phyloP scores from a whole-genome alignment of 352 stramenopile genomes.

The Phytophthora melonis region DNA sequence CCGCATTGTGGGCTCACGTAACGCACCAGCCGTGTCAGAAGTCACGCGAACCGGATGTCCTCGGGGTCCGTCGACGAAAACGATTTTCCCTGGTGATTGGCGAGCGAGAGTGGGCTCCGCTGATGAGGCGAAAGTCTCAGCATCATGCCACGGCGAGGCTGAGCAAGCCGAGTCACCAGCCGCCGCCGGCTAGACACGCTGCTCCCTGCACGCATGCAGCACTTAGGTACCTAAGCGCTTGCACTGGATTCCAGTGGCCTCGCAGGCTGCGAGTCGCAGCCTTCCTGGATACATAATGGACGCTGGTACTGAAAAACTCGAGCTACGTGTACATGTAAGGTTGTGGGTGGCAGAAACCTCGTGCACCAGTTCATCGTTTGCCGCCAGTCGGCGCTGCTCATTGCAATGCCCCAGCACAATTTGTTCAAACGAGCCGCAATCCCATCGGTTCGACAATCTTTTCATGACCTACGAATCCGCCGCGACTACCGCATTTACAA shows the following conservation, averaged over 20 bases:
- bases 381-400: no score
- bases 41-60: slow-evolving; percentile 14
- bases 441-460: not conserved
- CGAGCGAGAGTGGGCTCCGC: slow-evolving; percentile 12
- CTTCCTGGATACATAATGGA: no score
- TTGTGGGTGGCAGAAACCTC: no score
- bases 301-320: no score
- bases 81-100: slow-evolving; percentile 24
- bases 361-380: no score
- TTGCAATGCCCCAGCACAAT: no score
- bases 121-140: not conserved
- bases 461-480: not conserved
- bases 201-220: not conserved
- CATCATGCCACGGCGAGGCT: not conserved
- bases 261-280: no score
- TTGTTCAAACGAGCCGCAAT: no score
- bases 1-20: no score
- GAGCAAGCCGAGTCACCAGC: not conserved
- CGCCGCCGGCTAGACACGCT: not conserved
- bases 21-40: slow-evolving; percentile 18
- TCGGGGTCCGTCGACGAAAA: slow-evolving; percentile 22
- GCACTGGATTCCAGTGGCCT: no score
- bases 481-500: not conserved
- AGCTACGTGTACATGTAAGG: no score
- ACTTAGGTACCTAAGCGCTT: no score